These are phyloP conservation scores for Epichloe uncinata DNA, from an alignment of 2,329 filamentous ascomycete genomes.

Conservation along the genomic window DNA sequence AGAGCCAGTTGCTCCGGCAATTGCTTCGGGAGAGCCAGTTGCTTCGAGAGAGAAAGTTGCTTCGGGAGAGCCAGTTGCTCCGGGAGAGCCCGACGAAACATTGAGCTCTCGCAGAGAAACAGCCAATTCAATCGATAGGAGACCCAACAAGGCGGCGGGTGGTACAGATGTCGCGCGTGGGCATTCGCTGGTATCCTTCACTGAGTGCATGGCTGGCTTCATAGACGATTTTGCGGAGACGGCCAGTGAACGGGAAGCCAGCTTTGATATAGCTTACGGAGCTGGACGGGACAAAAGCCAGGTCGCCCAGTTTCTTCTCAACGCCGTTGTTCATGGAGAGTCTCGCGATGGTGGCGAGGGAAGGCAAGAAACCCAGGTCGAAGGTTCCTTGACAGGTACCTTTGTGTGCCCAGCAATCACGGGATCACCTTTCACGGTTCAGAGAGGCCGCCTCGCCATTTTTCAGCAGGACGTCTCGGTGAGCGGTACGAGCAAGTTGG, in stretches of 20 bases:
- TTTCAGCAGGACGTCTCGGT: slow-evolving; percentile 39
- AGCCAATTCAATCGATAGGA: too few relatives aligned
- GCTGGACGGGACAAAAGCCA: slow-evolving; percentile 40
- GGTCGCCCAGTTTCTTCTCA: slow-evolving; percentile 44
- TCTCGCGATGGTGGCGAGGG: not conserved
- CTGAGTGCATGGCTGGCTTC: slow-evolving; percentile 51
- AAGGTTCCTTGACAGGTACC: slow-evolving; percentile 39
- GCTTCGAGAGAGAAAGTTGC: too few relatives aligned
- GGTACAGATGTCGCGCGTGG: not conserved
- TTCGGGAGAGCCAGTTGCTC: too few relatives aligned
- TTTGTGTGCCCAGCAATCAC: slow-evolving; percentile 25
- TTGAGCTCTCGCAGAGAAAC: too few relatives aligned
- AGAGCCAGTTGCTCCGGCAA: too few relatives aligned
- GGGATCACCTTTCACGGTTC: slow-evolving; percentile 48
- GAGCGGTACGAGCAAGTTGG: slow-evolving; percentile 44
- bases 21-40: too few relatives aligned
- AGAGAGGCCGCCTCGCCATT: slow-evolving; percentile 42
- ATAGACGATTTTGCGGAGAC: slow-evolving; percentile 33
- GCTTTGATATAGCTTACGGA: slow-evolving; percentile 39
- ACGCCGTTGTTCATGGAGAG: slow-evolving; percentile 31
- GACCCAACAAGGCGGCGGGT: too few relatives aligned
- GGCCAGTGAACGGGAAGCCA: slow-evolving; percentile 31
- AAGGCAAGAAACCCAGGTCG: slow-evolving; percentile 21
- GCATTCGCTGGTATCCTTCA: slow-evolving; percentile 35
- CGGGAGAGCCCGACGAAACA: too few relatives aligned